Base-by-base conservation (phyloP, 1,284 basidiomycete genomes). In the Ganoderma multipileum region DNA sequence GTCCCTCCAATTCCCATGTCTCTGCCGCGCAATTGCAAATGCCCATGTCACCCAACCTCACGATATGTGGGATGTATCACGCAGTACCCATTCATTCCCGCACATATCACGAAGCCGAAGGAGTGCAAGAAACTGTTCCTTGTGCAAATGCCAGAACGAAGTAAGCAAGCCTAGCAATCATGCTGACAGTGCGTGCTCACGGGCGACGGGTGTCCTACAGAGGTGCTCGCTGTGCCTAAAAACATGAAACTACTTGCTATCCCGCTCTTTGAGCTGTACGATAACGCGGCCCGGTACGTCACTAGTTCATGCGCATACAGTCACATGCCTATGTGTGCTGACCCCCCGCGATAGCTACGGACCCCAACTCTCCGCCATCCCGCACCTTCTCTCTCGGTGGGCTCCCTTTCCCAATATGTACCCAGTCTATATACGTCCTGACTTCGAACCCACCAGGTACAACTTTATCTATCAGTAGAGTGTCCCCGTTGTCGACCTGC, bases 241-340 rank as follows among this genome's bases (percentile, higher is more conserved):
- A 99, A 99, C 82, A 98, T 99, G 97, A 99, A 99, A 81, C 88
- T 99, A 2, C 90, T 98, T 41, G 95, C 95, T 1, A 96, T 98
- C 61, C 97, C 97, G 0, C 84, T 99, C 39, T 98, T 97, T 77
- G 97, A 99, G 82, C 86, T 99, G 18, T 99, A 99, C 78, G 97
- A 99, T 80, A 99, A 99, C 74, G 95, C 96, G 11, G 95, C 96
- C 9, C 86, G 96, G 84, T 96, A 73, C 55, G 81, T 78, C 47
- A 38, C 23, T 20, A 3, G 6, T 33, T 2, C 14, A 36, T 47
- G 63, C 61, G 61, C 68, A 41, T 61, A 30, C 18, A 30, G 52
- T 41, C 20, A n/a, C 30, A 47, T 47, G 26, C 2, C 11, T 61
- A 11, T 63, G 52, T 28, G 9, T 30, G 33, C 66, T n/a, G 58